Conservation (phyloP, 306 rosid genomes). For the Lathyrus tuberosus region DNA sequence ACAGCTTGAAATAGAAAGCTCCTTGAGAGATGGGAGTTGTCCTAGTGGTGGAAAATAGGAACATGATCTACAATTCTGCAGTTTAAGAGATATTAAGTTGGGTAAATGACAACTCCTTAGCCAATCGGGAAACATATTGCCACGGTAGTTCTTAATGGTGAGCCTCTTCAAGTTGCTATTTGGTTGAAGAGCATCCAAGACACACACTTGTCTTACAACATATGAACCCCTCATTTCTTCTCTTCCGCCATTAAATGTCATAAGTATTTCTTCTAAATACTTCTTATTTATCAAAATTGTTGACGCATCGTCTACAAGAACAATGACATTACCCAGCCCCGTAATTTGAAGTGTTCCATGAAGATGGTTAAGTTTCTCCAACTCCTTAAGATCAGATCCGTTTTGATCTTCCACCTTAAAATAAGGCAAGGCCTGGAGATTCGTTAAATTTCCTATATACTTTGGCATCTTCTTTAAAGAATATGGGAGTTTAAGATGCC, state of each 20-base stretch:
- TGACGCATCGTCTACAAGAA: not conserved
- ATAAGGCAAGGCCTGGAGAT: not conserved
- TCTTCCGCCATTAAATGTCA: not conserved
- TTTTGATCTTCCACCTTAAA: not conserved
- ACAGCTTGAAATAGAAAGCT: too few species aligned
- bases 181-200: slow-evolving; percentile 22
- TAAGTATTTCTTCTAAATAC: not conserved
- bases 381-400: slow-evolving; percentile 12
- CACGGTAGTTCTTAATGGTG: not conserved
- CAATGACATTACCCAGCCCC: not conserved
- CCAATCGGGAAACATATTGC: slow-evolving; percentile 31
- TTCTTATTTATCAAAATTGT: slow-evolving; percentile 31
- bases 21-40: too few species aligned
- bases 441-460: not conserved
- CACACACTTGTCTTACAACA: not conserved
- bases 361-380: slow-evolving; percentile 12
- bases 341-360: slow-evolving; percentile 18
- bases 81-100: not conserved
- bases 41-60: too few species aligned
- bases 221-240: not conserved
- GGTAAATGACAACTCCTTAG: not conserved
- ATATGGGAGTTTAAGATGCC: not conserved
- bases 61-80: not conserved
- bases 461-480: not conserved
- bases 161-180: not conserved